Base-by-base conservation (phyloP, 345 rosid genomes). In the Aurinia saxatilis region DNA sequence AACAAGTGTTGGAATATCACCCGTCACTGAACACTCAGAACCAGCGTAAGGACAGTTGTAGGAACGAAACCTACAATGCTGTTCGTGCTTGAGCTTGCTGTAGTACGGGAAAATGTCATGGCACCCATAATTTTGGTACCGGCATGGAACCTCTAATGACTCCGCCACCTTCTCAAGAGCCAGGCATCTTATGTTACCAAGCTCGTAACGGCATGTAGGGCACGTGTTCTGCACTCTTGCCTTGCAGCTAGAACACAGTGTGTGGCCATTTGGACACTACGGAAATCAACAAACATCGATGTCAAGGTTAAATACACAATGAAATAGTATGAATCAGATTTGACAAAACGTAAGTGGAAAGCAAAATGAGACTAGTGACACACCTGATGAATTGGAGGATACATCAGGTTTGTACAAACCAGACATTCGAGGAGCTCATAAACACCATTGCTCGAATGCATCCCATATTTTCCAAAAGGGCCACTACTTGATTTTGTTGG, bases 381-480 rank as follows among this genome's bases (percentile, higher is more conserved):
- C 38, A 90, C 97, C 97, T 90, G 95, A 77, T 80, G 71, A 63
- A 90, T 87, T 39, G 95, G 97, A 69, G 95, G 95, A 71, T 81
- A 87, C 90, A 90, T 90, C 3, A 84, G 68, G 71, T 74, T 80
- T 68, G 80, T 69, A 78, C 97, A 90, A 61, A 85, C 81, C 6
- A 87, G 81, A 66, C 97, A 90, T 57, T 90, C 97, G 1, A 90
- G 92, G 30, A 90, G 84, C 68, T 87, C 86, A 4, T 87, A 86
- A 53, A 90, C 86, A 64, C 81, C 84, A 39, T 84, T 79, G 51
- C 67, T 75, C 40, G 85, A 78, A 18, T 81, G 61, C 15, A 78
- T 38, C 60, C 90, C 78, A 7, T 55, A 63, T 78, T 77, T 86
- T 66, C 83, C 84, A 60, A 74, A 46, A 11, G 62, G 42, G 67